These are phyloP conservation scores for Beauveria australis DNA, from an alignment of 2,329 filamentous ascomycete genomes.

Conservation along the genomic window DNA sequence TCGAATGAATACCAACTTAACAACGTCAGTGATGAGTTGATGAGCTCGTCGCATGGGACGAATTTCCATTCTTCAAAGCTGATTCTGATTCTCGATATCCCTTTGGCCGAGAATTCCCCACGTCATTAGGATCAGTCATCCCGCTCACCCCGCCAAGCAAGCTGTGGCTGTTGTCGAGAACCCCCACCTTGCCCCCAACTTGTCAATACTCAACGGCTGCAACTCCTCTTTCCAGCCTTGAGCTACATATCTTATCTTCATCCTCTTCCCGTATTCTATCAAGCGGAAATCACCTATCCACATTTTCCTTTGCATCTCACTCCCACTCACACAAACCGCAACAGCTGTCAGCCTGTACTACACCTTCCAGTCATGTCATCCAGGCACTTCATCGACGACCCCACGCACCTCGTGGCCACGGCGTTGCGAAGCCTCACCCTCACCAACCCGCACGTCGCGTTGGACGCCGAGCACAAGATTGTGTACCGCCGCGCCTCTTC, in stretches of 20 bases:
- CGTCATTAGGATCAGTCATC: background rate
- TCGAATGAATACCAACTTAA: background rate
- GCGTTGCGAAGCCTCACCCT: slow-evolving; percentile 71
- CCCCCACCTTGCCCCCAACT: slow-evolving; percentile 12
- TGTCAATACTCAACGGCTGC: background rate
- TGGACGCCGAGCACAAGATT: slow-evolving; percentile 75
- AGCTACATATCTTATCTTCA: background rate
- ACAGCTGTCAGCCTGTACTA: background rate
- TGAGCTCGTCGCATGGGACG: background rate
- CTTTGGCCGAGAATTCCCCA: slow-evolving; percentile 3
- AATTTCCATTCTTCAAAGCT: background rate
- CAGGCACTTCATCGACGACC: slow-evolving; percentile 88
- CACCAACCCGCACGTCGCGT: slow-evolving; percentile 74
- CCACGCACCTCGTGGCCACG: slow-evolving; percentile 66
- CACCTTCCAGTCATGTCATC: slow-evolving; percentile 34
- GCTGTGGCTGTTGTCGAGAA: background rate
- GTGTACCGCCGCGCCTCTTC: slow-evolving; percentile 61
- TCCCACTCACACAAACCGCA: background rate
- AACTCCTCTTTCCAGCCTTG: background rate
- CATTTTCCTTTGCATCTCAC: too few relatives aligned
- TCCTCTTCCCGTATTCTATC: background rate
- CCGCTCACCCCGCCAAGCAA: background rate
- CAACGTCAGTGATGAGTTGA: background rate
- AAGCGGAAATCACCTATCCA: too few relatives aligned
- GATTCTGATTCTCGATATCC: background rate